A percentile compares a stretch with the other conserved stretches of the same genome.
These are phyloP conservation scores for Ophiostoma fasciatum DNA, from an alignment of 2,329 filamentous ascomycete genomes.

Conservation along the genomic window DNA sequence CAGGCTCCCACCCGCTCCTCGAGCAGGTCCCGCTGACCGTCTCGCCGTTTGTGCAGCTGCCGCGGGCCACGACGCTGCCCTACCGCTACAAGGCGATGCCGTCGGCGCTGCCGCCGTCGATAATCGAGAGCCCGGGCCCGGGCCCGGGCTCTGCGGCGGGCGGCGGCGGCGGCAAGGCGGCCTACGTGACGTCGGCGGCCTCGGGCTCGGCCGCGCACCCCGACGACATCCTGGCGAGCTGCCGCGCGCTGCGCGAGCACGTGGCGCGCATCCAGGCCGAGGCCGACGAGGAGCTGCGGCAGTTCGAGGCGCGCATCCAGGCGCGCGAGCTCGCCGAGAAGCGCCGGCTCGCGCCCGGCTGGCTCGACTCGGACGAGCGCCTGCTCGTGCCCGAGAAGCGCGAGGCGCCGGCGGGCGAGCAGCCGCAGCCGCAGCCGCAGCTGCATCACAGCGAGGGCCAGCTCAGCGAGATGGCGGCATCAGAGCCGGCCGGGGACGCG, in stretches of 20 bases:
- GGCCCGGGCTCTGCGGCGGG: slow-evolving; percentile 14
- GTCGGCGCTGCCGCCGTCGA: slow-evolving; percentile 64
- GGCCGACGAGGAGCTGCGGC: slow-evolving; percentile 49
- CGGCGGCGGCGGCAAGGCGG: slow-evolving; percentile 31
- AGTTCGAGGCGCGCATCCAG: slow-evolving; percentile 53
- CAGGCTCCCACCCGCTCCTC: slow-evolving; percentile 71
- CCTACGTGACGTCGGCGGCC: slow-evolving; percentile 64
- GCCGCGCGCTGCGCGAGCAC: slow-evolving; percentile 62
- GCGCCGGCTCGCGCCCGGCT: slow-evolving; percentile 57
- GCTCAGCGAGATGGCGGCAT: slow-evolving; percentile 8
- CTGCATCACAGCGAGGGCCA: slow-evolving; percentile 4
- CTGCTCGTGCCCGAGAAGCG: slow-evolving; percentile 52
- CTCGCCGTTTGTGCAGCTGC: slow-evolving; percentile 84
- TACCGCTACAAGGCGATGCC: slow-evolving; percentile 91
- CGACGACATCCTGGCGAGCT: slow-evolving; percentile 70
- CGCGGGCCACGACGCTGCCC: slow-evolving; percentile 76
- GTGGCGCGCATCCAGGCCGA: slow-evolving; percentile 53
- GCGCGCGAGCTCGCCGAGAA: slow-evolving; percentile 64
- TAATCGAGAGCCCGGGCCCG: slow-evolving; percentile 25
- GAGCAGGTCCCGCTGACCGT: slow-evolving; percentile 88
- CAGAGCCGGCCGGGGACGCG: not conserved
- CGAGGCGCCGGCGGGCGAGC: slow-evolving; percentile 9
- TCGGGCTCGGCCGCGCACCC: slow-evolving; percentile 77
- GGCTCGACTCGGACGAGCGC: slow-evolving; percentile 58
- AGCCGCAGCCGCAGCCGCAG: slow-evolving; percentile 23